Evolutionary conservation across 345 rosid species (phyloP), one percentile per base, ranked within the genome.

Genomic region (Aquilaria sinensis): DNA sequence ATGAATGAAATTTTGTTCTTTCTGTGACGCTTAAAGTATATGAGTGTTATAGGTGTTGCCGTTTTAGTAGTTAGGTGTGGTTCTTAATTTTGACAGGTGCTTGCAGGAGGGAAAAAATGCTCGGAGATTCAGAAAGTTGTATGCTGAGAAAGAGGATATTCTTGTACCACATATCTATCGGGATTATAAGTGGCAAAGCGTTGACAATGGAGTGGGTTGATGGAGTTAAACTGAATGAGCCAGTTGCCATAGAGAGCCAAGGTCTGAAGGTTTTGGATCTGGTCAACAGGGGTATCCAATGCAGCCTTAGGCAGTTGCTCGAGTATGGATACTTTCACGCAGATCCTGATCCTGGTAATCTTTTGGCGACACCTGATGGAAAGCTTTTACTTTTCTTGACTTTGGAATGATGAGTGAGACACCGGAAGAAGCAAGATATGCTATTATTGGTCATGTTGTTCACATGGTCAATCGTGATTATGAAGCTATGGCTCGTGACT

Each of bases 381-480:
- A 94, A 85, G 76, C 97, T 94, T 67, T 94, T 67, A 96, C 99
- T 54, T 94, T 93, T 83, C 84, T 93, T 54, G 99, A 93, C 71
- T 93, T 90, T 74, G 97, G 99, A 32, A 93, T 93, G 99, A 93
- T 93, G 97, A 93, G 99, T 70, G 97, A 93, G 77, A 90, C 99
- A 65, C 99, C 99, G 5, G 99, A 93, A 83, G 94, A 79, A 63
- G 99, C 99, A 53, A 88, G 99, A 75, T 80, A 67, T 76, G 97
- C 99, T 12, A 93, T 93, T 47, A 90, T 93, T 34, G 99, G 99
- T 51, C 94, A 87, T 64, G 86, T 87, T 62, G 94, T 87, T 70
- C 97, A 93, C 81, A 69, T 93, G 80, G 98, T 93, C 15, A 93
- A 90, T 81, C 77, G 98, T 60, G 98, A 93, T 72, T 90, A 93